Conservation (phyloP, 306 rosid species). For the Sesbania bispinosa region DNA sequence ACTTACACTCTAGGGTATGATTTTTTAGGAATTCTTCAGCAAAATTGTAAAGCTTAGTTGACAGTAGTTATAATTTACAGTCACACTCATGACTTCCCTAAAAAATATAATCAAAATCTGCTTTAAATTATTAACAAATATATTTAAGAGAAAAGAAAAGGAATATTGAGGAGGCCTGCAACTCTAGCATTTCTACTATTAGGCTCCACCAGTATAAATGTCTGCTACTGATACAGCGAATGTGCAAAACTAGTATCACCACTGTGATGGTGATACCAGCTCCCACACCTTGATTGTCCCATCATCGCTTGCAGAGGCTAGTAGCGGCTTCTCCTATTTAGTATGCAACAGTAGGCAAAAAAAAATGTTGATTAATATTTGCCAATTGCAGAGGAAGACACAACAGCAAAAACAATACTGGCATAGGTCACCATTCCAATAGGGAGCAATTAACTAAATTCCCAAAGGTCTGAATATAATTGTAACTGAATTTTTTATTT, state of each 20-base stretch:
- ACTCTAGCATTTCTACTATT: conserved; percentile 25
- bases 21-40: conserved; percentile 6
- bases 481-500: background rate
- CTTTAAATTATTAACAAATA: background rate
- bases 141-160: conserved; percentile 12
- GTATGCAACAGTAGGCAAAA: conserved; percentile 1
- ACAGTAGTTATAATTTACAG: conserved; percentile 27
- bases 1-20: background rate
- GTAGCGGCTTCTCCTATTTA: conserved; percentile 62
- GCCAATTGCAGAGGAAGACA: conserved; percentile 11
- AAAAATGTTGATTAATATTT: background rate
- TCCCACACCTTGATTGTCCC: conserved; percentile 89
- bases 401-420: conserved; percentile 8
- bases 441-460: background rate
- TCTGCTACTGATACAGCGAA: conserved; percentile 31
- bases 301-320: conserved; percentile 89
- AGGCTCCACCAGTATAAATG: conserved; percentile 26
- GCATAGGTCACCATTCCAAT: background rate
- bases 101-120: conserved; percentile 14
- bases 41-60: conserved; percentile 17
- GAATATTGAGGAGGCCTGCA: conserved; percentile 25
- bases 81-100: conserved; percentile 10
- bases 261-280: conserved; percentile 50
- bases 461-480: background rate
- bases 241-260: conserved; percentile 33